These are phyloP conservation scores for Geranomyces michiganensis DNA, from an alignment of 192 early-diverging fungal species.

Conservation along the genomic window DNA sequence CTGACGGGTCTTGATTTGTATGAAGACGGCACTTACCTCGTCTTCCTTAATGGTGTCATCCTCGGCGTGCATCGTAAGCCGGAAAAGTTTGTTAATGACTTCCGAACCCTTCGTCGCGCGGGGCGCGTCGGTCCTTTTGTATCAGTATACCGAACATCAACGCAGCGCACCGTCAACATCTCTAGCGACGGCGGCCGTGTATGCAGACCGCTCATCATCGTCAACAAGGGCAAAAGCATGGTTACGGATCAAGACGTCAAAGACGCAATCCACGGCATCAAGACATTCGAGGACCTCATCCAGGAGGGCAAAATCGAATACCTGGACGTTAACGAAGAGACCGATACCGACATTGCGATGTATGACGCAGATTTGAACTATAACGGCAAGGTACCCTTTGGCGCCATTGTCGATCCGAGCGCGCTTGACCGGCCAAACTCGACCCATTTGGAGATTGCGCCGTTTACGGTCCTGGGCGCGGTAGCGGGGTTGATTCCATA, in stretches of 20 bases:
- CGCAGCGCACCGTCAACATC: slow-evolving; percentile 85
- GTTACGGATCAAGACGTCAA: slow-evolving; percentile 49
- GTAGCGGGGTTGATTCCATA: slow-evolving; percentile 98
- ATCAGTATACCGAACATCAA: slow-evolving; percentile 82
- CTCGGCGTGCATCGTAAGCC: slow-evolving; percentile 85
- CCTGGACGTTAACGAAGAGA: slow-evolving; percentile 97
- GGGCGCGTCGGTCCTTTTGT: slow-evolving; percentile 91
- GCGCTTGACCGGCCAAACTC: slow-evolving; percentile 59
- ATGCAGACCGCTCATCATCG: slow-evolving; percentile 95
- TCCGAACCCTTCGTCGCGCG: slow-evolving; percentile 81
- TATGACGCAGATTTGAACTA: slow-evolving; percentile 83
- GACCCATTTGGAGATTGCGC: slow-evolving; percentile 95
- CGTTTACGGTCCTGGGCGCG: slow-evolving; percentile 92
- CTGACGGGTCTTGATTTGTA: slow-evolving; percentile 89
- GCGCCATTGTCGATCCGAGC: neutral
- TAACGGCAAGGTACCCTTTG: slow-evolving; percentile 19
- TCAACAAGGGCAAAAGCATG: slow-evolving; percentile 71
- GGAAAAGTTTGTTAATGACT: slow-evolving; percentile 81
- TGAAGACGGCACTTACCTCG: slow-evolving; percentile 73
- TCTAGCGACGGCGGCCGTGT: slow-evolving; percentile 93
- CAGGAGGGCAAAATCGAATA: slow-evolving; percentile 90
- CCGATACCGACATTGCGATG: slow-evolving; percentile 91
- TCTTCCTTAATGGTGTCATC: slow-evolving; percentile 93
- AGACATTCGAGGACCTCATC: slow-evolving; percentile 91
- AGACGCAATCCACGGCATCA: slow-evolving; percentile 53